Evolutionary conservation across 2,329 filamentous ascomycete genomes (phyloP).

Genomic region (Colletotrichum somersetense): DNA sequence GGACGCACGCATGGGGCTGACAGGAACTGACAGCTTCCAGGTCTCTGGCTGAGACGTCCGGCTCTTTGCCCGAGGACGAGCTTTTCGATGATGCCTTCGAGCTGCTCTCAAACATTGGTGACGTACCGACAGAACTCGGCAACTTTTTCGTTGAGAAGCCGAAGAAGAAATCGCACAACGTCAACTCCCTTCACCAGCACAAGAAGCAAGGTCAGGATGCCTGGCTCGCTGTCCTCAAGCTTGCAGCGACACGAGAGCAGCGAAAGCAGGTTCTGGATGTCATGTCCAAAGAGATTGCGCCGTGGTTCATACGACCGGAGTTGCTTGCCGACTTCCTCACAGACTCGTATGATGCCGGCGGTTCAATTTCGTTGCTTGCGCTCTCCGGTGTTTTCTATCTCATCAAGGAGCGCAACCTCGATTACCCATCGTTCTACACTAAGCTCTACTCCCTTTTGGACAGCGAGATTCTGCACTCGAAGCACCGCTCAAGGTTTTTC

Average conservation of each 20-base stretch:
- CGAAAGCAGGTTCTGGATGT: constrained; percentile 82
- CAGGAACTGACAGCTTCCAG: constrained; percentile 45
- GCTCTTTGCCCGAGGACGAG: constrained; percentile 47
- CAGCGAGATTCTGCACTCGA: constrained; percentile 88
- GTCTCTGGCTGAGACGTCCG: constrained; percentile 47
- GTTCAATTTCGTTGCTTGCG: constrained; percentile 87
- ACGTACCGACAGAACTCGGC: constrained; percentile 77
- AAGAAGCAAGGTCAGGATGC: constrained; percentile 86
- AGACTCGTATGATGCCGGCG: constrained; percentile 90
- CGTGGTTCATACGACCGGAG: constrained; percentile 91
- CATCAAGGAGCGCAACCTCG: constrained; percentile 92
- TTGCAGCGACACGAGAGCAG: constrained; percentile 76
- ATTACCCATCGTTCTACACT: constrained; percentile 93
- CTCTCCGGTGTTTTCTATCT: constrained; percentile 95
- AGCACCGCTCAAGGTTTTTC: constrained; percentile 94
- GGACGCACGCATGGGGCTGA: not conserved
- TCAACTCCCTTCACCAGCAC: constrained; percentile 76
- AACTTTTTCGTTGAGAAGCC: constrained; percentile 76
- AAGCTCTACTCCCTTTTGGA: constrained; percentile 96
- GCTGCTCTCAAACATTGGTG: constrained; percentile 75
- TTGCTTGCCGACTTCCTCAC: constrained; percentile 96
- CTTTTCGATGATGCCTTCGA: constrained; percentile 70
- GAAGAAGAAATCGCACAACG: constrained; percentile 74
- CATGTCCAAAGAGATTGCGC: constrained; percentile 83
- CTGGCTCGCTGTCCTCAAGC: constrained; percentile 83